Evolutionary conservation across 2,329 filamentous ascomycete species (phyloP).

Genomic region (Aspergillus sergii): DNA sequence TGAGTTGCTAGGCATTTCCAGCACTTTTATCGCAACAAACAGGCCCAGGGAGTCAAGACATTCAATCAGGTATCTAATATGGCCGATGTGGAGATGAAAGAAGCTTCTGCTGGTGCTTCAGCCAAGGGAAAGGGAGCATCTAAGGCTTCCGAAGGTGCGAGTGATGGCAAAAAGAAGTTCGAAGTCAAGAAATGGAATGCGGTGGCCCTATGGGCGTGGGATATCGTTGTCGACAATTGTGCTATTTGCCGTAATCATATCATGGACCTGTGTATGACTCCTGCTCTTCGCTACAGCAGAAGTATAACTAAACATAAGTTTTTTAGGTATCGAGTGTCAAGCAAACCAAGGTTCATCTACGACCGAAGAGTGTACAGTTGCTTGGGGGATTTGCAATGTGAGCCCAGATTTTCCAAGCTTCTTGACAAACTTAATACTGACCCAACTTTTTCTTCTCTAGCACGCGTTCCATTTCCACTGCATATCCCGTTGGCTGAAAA

Average conservation of each 20-base stretch:
- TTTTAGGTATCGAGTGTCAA: conserved; percentile 89
- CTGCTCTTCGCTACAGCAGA: background rate
- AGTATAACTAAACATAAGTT: conserved; percentile 18
- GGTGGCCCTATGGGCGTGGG: conserved; percentile 97
- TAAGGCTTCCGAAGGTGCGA: conserved; percentile 54
- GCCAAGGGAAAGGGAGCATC: conserved; percentile 58
- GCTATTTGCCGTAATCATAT: conserved; percentile 99
- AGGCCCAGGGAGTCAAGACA: background rate
- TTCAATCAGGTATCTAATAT: conserved; percentile 52
- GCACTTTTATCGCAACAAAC: background rate
- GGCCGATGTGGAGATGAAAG: conserved; percentile 97
- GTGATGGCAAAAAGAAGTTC: conserved; percentile 86
- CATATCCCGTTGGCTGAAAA: conserved; percentile 98
- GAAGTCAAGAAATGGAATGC: conserved; percentile 99
- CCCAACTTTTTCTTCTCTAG: conserved; percentile 50
- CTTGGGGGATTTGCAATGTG: conserved; percentile 99
- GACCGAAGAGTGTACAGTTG: conserved; percentile 96
- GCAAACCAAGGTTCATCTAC: conserved; percentile 97
- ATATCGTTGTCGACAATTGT: conserved; percentile 99
- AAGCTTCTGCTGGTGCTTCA: conserved; percentile 63
- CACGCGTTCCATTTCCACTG: conserved; percentile 99
- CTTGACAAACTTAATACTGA: background rate
- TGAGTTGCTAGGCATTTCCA: background rate
- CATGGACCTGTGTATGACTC: conserved; percentile 89
- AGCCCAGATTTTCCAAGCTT: conserved; percentile 40